These are phyloP conservation scores for Desmodesmus armatus DNA, from an alignment of 139 green algal genomes.

Conservation along the genomic window DNA sequence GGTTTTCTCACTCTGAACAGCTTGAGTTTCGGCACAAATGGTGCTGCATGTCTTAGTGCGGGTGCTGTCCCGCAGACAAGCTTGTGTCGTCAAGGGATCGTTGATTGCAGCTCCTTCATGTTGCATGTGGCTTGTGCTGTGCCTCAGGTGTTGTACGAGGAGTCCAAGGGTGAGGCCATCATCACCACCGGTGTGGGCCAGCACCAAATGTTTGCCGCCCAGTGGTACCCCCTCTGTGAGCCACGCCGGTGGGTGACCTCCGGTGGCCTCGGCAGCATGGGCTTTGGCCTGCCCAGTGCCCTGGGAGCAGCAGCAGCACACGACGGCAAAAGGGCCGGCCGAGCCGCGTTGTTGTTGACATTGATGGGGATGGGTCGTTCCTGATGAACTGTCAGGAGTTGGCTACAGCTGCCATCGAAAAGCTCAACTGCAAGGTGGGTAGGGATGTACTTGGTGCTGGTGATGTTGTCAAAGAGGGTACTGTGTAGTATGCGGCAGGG, in stretches of 20 bases:
- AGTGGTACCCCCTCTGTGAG: slow-evolving; percentile 74
- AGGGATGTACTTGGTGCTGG: neutral
- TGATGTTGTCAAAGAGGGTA: neutral
- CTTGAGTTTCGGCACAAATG: too few relatives aligned
- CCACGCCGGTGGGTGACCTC: slow-evolving; percentile 88
- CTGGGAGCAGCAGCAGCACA: slow-evolving; percentile 92
- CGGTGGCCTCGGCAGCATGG: slow-evolving; percentile 97
- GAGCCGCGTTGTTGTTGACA: slow-evolving; percentile 89
- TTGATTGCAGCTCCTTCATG: too few relatives aligned
- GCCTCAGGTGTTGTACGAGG: slow-evolving; percentile 86
- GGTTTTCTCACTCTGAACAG: too few relatives aligned
- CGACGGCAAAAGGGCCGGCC: slow-evolving; percentile 77
- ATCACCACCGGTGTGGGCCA: slow-evolving; percentile 98
- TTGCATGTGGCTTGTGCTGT: too few relatives aligned
- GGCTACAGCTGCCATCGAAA: slow-evolving; percentile 93
- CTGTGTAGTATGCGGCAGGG: too few relatives aligned
- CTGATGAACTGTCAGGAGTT: slow-evolving; percentile 99
- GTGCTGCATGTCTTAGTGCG: neutral
- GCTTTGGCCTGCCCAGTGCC: slow-evolving; percentile 96
- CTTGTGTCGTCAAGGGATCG: neutral
- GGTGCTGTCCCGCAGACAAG: neutral
- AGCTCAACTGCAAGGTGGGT: slow-evolving; percentile 95
- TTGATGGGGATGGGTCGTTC: slow-evolving; percentile 92
- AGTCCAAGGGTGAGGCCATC: slow-evolving; percentile 96
- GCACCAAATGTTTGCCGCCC: slow-evolving; percentile 99